phyloP scores from a whole-genome alignment of 2,329 filamentous ascomycete species.

The Alternaria metachromatica region DNA sequence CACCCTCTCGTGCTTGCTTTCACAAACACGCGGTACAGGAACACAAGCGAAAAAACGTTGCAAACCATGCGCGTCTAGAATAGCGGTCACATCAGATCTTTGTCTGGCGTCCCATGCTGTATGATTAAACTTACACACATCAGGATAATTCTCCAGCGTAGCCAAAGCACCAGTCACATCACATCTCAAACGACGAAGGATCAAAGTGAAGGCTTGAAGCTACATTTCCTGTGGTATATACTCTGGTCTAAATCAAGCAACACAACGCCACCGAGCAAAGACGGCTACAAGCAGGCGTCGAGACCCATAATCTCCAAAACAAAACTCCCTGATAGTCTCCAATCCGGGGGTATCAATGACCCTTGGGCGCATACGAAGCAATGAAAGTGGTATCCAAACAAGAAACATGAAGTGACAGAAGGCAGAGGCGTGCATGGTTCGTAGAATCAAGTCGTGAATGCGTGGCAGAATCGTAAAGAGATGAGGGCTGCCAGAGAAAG shows the following conservation, averaged over 20 bases:
- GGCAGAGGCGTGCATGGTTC: background rate
- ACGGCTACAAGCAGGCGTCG: background rate
- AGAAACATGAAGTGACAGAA: slow-evolving; percentile 11
- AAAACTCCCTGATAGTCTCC: slow-evolving; percentile 9
- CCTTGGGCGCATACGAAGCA: slow-evolving; percentile 14
- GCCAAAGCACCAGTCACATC: background rate
- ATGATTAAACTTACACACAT: background rate
- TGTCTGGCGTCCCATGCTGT: background rate
- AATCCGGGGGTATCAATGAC: slow-evolving; percentile 23
- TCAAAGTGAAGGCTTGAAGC: background rate
- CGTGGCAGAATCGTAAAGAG: slow-evolving; percentile 4
- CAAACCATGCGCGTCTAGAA: background rate
- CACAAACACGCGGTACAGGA: background rate
- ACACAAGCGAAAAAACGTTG: background rate
- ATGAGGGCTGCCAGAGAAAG: background rate
- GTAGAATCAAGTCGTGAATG: slow-evolving; percentile 11
- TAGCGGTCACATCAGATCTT: rapidly evolving
- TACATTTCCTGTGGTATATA: slow-evolving; percentile 10
- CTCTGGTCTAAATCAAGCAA: slow-evolving; percentile 9
- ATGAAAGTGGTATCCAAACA: slow-evolving; percentile 26
- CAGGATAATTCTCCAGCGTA: background rate
- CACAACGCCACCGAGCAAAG: background rate
- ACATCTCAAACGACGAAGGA: background rate
- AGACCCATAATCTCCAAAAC: background rate
- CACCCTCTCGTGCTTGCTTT: background rate